Conservation (phyloP, 1,284 basidiomycete species). For the Omphalotus olearius region DNA sequence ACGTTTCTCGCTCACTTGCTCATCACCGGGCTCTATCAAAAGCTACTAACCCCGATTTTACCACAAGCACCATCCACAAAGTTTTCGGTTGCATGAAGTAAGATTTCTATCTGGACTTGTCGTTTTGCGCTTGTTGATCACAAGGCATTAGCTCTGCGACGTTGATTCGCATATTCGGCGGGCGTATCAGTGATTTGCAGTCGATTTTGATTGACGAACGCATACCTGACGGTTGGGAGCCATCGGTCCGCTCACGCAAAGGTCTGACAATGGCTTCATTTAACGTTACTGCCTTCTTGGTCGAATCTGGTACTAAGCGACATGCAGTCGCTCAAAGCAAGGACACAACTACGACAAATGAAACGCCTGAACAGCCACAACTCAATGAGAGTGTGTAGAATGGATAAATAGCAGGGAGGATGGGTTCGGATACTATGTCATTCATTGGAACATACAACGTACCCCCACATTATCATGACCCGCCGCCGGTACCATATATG, state of each 20-base stretch:
- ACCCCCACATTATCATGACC: no score
- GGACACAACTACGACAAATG: no score
- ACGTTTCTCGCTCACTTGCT: constrained; percentile 51
- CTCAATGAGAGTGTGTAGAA: no score
- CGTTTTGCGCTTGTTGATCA: constrained; percentile 3
- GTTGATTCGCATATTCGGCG: constrained; percentile 61
- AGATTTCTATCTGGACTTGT: constrained; percentile 21
- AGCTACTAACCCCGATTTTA: constrained; percentile 50
- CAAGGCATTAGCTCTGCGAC: constrained; percentile 44
- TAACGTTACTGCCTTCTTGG: constrained; percentile 48
- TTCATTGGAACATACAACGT: no score
- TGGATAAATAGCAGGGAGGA: no score
- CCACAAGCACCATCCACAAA: constrained; percentile 44
- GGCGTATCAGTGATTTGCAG: constrained; percentile 50
- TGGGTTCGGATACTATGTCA: no score
- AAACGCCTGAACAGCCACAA: no score
- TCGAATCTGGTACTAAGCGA: constrained; percentile 37
- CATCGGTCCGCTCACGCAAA: constrained; percentile 43
- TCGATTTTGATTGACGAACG: constrained; percentile 59
- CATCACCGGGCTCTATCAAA: constrained; percentile 56
- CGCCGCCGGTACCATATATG: no score
- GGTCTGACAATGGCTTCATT: constrained; percentile 60
- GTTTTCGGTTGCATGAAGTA: constrained; percentile 68
- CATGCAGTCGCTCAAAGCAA: background rate
- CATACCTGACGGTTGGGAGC: constrained; percentile 66